Conservation (phyloP, 495 filamentous ascomycete species). For the Penicillium tannophilum region DNA sequence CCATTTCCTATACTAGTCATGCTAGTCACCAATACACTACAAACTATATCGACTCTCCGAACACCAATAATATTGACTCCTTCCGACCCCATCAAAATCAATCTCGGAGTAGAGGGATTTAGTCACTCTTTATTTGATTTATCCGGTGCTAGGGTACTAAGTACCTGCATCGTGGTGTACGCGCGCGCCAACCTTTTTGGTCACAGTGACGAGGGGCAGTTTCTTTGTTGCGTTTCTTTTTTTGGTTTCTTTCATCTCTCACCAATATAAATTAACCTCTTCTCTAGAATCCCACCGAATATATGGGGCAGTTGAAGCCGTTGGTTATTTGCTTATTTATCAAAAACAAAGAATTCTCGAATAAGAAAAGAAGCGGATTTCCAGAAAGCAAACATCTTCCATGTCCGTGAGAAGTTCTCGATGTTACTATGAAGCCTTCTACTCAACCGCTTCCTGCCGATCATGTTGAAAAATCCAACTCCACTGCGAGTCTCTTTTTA, state of each 20-base stretch:
- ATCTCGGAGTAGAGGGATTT: too few species aligned
- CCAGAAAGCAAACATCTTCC: neutral
- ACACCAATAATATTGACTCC: too few species aligned
- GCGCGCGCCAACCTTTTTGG: neutral
- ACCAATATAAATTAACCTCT: too few species aligned
- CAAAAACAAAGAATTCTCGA: neutral
- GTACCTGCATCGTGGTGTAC: neutral
- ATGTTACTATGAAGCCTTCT: conserved; percentile 11
- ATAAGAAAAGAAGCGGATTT: too few species aligned
- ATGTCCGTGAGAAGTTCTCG: neutral
- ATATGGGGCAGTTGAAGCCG: neutral
- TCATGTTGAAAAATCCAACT: conserved; percentile 62
- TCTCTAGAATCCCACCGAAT: neutral
- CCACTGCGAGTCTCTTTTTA: conserved; percentile 67
- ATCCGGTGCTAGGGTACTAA: too few species aligned
- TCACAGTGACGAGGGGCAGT: neutral
- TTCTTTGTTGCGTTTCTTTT: neutral
- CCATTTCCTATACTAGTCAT: too few species aligned
- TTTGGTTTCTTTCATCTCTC: neutral
- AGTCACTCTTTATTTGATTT: too few species aligned
- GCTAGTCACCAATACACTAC: too few species aligned
- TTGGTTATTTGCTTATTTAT: too few species aligned
- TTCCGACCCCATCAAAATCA: too few species aligned
- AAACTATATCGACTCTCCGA: too few species aligned
- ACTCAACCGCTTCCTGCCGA: conserved; percentile 10